Base-by-base conservation (phyloP, 2,329 filamentous ascomycete genomes). In the Fusarium sp. region DNA sequence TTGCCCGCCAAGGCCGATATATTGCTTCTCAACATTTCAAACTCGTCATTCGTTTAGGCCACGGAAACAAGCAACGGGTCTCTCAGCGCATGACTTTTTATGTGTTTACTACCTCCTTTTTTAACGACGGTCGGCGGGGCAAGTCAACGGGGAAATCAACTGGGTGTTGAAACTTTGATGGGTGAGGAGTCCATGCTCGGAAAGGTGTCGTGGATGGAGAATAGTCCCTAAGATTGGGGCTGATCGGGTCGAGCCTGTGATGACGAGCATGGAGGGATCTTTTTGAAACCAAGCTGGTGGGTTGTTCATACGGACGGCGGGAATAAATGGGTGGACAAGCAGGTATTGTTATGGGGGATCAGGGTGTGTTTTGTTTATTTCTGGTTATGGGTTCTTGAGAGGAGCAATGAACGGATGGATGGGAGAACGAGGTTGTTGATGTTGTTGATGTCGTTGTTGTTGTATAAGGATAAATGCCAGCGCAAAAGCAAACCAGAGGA, bases 1-100 rank as follows among this genome's bases (percentile, higher is more conserved):
- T 72, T 72, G 42, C 52, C 59, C 63, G 31, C 57, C 22, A 74
- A 45, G 72, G 61, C 60, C 38, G 59, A 54, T 63, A 64, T 27
- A 75, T 63, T 58, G 10, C 31, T 64, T 54, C 31, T 50, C 13
- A 11, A 40, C 35, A 40, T 31, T 65, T 31, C 35, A 25, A 20
- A 36, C 60, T 58, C 25, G 54, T 54, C 72, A 47, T 64, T 71
- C 58, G 73, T 66, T 66, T 57, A 27, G 54, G 45, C 62, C 47
- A 50, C 42, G 6, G 5, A 20, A 36, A 56, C 57, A 56, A 42
- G 9, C n/a, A n/a, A 36, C 27, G 11, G 61, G 45, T 50, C 61
- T 27, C 18, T 50, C 33, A 56, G 64, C 68, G 35, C 27, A 65
- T 54, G 69, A 35, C 25, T 13, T 25, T 40, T 40, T 20, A 64